Evolutionary conservation across 2,329 filamentous ascomycete species (phyloP).

Genomic region (Diaporthe humulicola): DNA sequence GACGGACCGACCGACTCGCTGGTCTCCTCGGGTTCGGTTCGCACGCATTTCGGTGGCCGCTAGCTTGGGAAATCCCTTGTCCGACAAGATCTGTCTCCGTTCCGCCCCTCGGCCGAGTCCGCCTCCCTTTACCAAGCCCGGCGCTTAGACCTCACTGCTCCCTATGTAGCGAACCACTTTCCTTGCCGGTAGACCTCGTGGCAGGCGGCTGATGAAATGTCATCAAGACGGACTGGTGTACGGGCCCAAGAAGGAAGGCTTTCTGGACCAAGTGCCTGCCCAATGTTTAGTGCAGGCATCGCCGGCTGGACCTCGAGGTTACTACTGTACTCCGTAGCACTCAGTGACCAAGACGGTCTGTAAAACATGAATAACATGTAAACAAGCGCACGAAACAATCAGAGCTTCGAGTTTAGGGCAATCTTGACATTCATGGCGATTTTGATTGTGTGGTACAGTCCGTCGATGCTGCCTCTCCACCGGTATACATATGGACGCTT

Average conservation of each 20-base stretch:
- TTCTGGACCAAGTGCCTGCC: background rate
- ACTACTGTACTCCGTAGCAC: background rate
- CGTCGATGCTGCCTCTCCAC: background rate
- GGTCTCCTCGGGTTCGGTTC: constrained; percentile 1
- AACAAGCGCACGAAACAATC: background rate
- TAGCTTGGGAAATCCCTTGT: background rate
- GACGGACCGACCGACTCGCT: background rate
- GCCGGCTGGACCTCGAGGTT: background rate
- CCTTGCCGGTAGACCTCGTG: background rate
- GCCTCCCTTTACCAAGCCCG: constrained; percentile 2
- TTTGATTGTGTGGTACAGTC: background rate
- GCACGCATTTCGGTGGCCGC: background rate
- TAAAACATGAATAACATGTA: background rate
- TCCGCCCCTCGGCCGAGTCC: constrained; percentile 9
- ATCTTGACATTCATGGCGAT: background rate
- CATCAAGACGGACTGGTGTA: background rate
- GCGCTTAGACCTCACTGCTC: background rate
- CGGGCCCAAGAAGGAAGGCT: background rate
- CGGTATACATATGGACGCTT: background rate
- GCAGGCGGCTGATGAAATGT: background rate
- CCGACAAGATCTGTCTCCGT: background rate
- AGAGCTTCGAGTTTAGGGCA: background rate
- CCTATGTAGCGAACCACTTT: background rate
- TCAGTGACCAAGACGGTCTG: background rate
- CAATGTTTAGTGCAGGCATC: background rate